phyloP scores from a whole-genome alignment of 164 flowering plant genomes.

The Umbellularia californica region DNA sequence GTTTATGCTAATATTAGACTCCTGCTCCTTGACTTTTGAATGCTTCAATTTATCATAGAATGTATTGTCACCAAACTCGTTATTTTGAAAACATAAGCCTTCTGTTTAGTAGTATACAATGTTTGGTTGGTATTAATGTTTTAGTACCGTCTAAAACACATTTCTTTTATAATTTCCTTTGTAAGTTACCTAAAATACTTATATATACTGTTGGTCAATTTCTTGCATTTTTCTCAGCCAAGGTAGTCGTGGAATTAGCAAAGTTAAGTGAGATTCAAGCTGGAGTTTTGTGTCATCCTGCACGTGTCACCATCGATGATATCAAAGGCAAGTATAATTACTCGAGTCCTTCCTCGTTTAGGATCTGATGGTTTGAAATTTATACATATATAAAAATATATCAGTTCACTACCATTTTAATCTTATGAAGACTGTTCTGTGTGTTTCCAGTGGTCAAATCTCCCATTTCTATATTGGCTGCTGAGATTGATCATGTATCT shows the following conservation, averaged over 20 bases:
- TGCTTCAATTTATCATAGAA: no score
- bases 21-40: no score
- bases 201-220: background rate
- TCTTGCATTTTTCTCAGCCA: conserved; percentile 36
- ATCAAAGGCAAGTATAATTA: background rate
- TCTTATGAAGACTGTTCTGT: background rate
- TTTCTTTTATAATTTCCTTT: no score
- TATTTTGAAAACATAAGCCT: no score
- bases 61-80: no score
- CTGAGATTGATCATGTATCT: conserved; percentile 56
- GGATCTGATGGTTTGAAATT: background rate
- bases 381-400: background rate
- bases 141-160: no score
- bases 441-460: conserved; percentile 46
- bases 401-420: background rate
- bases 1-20: no score
- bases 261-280: conserved; percentile 49
- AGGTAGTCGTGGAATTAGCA: conserved; percentile 57
- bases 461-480: conserved; percentile 68
- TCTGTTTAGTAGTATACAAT: no score
- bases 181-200: background rate
- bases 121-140: no score
- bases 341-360: background rate
- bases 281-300: conserved; percentile 33
- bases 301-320: background rate